Evolutionary conservation across 352 stramenopile genomes (phyloP).

Genomic region (Phytophthora ohioensis): DNA sequence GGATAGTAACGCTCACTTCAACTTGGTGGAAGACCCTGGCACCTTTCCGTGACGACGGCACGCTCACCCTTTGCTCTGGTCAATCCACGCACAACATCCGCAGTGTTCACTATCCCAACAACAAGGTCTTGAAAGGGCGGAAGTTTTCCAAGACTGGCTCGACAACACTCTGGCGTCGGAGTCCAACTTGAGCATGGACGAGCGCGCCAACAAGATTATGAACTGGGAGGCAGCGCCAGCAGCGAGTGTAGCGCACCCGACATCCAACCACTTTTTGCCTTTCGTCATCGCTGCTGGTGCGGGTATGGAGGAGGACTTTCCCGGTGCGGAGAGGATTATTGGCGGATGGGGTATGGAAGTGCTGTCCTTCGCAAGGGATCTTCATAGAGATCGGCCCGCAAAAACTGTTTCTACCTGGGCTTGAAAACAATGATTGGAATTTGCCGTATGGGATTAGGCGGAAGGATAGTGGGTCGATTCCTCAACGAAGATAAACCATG

Average conservation of each 20-base stretch:
- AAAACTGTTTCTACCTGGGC: too few relatives aligned
- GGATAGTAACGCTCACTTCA: neutral
- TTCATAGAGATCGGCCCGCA: too few relatives aligned
- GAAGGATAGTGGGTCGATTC: too few relatives aligned
- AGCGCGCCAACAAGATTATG: neutral
- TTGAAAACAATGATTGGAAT: too few relatives aligned
- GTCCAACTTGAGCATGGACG: neutral
- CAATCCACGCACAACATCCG: neutral
- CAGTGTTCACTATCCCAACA: neutral
- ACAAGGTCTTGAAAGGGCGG: neutral
- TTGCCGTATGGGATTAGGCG: too few relatives aligned
- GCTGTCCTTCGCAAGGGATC: neutral
- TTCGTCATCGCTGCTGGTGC: neutral
- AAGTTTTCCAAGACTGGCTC: neutral
- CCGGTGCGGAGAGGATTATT: neutral
- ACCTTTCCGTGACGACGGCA: neutral
- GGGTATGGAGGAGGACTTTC: neutral
- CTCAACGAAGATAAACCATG: too few relatives aligned
- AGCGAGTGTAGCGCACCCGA: neutral
- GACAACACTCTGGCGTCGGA: neutral
- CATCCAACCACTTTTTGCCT: neutral
- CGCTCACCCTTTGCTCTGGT: neutral
- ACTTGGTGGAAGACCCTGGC: neutral
- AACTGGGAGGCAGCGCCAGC: neutral
- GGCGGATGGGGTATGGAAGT: neutral